Conservation (phyloP, 179 eudicot species). For the Pouteria campechiana region DNA sequence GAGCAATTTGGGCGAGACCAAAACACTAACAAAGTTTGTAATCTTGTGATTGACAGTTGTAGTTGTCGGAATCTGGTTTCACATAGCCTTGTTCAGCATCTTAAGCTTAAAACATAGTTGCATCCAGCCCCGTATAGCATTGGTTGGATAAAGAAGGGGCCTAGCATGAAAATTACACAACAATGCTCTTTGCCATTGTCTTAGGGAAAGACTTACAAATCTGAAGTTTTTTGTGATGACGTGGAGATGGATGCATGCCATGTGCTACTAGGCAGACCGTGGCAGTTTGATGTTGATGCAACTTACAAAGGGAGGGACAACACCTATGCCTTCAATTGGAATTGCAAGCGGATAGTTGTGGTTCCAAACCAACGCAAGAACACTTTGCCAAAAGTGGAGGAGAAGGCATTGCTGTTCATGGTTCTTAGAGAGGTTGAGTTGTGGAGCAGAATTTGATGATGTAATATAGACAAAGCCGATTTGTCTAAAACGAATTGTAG, state of each 20-base stretch:
- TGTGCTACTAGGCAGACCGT: conserved; percentile 1
- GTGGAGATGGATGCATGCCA: conserved; percentile 1
- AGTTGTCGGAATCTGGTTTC: conserved; percentile 8
- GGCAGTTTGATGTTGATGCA: not conserved
- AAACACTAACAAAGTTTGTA: conserved; percentile 6
- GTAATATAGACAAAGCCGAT: too few relatives aligned
- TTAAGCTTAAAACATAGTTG: not conserved
- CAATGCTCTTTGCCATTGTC: not conserved
- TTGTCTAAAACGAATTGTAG: too few relatives aligned
- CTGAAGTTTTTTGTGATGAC: not conserved
- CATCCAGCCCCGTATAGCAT: not conserved
- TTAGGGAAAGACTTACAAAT: not conserved
- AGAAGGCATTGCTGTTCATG: too few relatives aligned
- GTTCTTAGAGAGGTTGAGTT: too few relatives aligned
- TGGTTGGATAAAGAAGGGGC: not conserved
- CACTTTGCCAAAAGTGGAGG: too few relatives aligned
- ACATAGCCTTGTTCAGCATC: not conserved
- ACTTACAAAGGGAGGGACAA: too few relatives aligned
- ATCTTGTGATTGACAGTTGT: conserved; percentile 6
- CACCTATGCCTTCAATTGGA: too few relatives aligned
- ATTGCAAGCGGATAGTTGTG: too few relatives aligned
- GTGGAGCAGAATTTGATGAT: not conserved
- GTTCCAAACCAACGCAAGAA: too few relatives aligned
- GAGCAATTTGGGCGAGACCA: too few relatives aligned
- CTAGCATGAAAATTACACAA: not conserved